Percentiles rank a stretch among this genome's conserved stretches.
Conservation (phyloP, 257 asterid species). For the Gentiana dahurica region DNA sequence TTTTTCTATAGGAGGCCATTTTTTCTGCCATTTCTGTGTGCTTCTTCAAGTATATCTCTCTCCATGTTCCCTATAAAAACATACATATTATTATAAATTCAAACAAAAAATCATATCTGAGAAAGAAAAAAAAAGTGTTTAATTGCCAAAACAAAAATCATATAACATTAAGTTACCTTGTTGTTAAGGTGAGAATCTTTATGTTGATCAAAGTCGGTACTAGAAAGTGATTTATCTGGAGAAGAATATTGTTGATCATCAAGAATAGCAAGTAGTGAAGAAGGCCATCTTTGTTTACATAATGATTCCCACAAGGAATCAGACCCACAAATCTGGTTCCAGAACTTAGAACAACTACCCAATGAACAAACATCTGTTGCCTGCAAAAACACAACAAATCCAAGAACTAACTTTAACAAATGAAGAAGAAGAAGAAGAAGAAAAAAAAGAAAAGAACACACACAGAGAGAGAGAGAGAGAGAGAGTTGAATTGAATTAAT, state of each 20-base stretch:
- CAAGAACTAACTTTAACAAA: constrained; percentile 1
- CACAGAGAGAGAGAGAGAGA: background rate
- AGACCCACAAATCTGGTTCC: constrained; percentile 72
- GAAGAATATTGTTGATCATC: constrained; percentile 14
- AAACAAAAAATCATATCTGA: too few relatives aligned
- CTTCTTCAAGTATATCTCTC: constrained; percentile 37
- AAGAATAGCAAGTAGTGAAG: constrained; percentile 8
- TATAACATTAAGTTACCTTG: too few relatives aligned
- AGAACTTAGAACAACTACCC: constrained; percentile 78
- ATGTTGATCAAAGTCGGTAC: constrained; percentile 14
- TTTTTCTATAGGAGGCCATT: constrained; percentile 24
- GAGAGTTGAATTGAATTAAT: background rate
- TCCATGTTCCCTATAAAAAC: constrained; percentile 49
- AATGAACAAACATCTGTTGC: constrained; percentile 64
- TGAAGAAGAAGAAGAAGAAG: background rate
- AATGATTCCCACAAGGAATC: constrained; percentile 61
- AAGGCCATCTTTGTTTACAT: constrained; percentile 60
- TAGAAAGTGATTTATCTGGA: constrained; percentile 2
- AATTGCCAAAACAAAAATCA: background rate
- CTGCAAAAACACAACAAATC: constrained; percentile 15
- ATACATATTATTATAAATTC: too few relatives aligned
- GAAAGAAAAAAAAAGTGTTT: background rate
- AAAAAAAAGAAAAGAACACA: background rate
- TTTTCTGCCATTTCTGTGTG: constrained; percentile 53
- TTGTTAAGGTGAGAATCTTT: constrained; percentile 7